Conservation (phyloP, 2,329 filamentous ascomycete genomes). For the Plenodomus lindquistii region DNA sequence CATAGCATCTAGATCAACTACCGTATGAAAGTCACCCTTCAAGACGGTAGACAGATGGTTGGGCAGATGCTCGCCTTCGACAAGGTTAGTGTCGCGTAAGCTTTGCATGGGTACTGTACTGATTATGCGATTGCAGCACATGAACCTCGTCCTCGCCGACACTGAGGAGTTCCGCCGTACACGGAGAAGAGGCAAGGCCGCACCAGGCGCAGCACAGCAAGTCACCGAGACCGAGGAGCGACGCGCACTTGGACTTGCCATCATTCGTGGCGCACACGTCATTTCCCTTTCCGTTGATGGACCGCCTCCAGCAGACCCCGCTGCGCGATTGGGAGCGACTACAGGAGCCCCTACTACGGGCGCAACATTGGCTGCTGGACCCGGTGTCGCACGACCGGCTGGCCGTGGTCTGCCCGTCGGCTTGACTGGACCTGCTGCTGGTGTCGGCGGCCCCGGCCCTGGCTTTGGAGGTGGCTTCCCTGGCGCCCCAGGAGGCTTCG, state of each 20-base stretch:
- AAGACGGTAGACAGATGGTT: conserved; percentile 93
- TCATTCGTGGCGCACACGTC: conserved; percentile 91
- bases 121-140: conserved; percentile 66
- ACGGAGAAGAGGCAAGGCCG: conserved; percentile 62
- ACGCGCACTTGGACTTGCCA: conserved; percentile 91
- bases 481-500: conserved; percentile 42
- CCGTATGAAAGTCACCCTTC: conserved; percentile 95
- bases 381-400: conserved; percentile 87
- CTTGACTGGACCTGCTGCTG: conserved; percentile 84
- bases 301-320: conserved; percentile 90
- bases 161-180: conserved; percentile 66
- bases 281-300: conserved; percentile 95
- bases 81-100: conserved; percentile 64
- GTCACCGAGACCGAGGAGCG: conserved; percentile 93
- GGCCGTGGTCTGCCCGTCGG: conserved; percentile 83
- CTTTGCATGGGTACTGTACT: conserved; percentile 7
- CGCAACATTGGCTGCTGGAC: conserved; percentile 70
- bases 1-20: conserved; percentile 81
- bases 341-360: conserved; percentile 68
- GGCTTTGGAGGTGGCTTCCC: conserved; percentile 54
- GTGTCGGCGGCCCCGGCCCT: conserved; percentile 79
- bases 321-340: conserved; percentile 79
- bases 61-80: conserved; percentile 99
- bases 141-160: conserved; percentile 98
- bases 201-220: conserved; percentile 64